Evolutionary conservation across 23 red algal species (phyloP), one percentile per base, ranked within the genome.

Genomic region (Gracilaria caudata): DNA sequence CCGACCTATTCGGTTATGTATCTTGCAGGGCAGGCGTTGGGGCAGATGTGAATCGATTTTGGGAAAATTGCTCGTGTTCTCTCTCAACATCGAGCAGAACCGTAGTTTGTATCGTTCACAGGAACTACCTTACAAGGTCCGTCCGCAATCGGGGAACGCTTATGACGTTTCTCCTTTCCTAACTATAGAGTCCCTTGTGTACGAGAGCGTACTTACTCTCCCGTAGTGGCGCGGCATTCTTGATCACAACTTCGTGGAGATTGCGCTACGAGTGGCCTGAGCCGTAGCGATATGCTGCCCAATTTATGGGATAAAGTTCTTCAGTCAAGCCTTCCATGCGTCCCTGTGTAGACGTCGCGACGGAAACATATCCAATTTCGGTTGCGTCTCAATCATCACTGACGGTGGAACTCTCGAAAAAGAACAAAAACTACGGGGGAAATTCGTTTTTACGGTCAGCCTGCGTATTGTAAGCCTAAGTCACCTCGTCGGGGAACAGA

Each of bases 111-210:
- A 34, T 51, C 12, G 23, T 3, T 51, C 13, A 32, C 75, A 6
- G 75, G 56, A 17, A 79, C 33, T 21, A 79, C 45, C 53, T 45
- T 25, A 45, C 56, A 59, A 19, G 45, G 75, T 26, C 45, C 41
- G 30, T 79, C 47, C 11, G 75, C 37, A 33, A 79, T 79, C n/a
- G 46, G 20, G 56, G 75, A 51, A 24, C 55, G 75, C 75, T 46
- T 59, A 20, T 51, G 75, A 0, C 60, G 23, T 0, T 79, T 79
- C 35, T 51, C 30, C 10, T 34, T 56, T 19, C 30, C 75, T 0
- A 1, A 17, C 26, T 56, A 19, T 56, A 79, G 37, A 56, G 34
- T 55, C 56, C 75, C 21, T 79, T 79, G 6, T 45, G 21, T 5
- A 79, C 12, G 14, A 57, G 56, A 4, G 25, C 49, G 14, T 53